A percentile compares a stretch with the other conserved stretches of the same genome.
Evolutionary conservation across 2,329 filamentous ascomycete species (phyloP).

Genomic region (Verticillium alfalfae): DNA sequence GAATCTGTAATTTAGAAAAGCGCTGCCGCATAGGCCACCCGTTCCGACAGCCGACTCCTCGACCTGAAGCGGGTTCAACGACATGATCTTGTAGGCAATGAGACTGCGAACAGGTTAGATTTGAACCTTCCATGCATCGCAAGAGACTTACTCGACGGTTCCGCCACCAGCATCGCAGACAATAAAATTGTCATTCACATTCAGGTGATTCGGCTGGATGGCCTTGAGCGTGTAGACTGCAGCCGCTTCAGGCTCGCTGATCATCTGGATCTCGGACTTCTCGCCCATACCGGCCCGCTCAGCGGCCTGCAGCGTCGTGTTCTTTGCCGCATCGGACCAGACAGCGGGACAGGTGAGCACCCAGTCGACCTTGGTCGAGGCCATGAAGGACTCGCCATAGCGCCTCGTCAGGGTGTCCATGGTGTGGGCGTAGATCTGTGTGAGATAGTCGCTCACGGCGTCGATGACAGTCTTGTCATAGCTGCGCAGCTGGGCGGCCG

Average conservation of each 20-base stretch:
- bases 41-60: constrained; percentile 78
- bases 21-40: constrained; percentile 71
- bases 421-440: constrained; percentile 69
- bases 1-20: constrained; percentile 75
- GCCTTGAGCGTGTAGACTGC: constrained; percentile 76
- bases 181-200: constrained; percentile 60
- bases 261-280: constrained; percentile 67
- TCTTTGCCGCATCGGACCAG: constrained; percentile 82
- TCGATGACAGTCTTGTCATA: constrained; percentile 74
- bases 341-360: constrained; percentile 79
- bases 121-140: not conserved
- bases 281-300: constrained; percentile 74
- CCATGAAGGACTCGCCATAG: constrained; percentile 76
- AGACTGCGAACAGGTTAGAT: constrained; percentile 32
- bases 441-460: constrained; percentile 74
- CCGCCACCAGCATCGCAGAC: constrained; percentile 60
- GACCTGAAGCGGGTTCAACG: constrained; percentile 63
- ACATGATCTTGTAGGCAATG: constrained; percentile 77
- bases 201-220: constrained; percentile 69
- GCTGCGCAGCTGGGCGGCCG: constrained; percentile 67
- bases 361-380: constrained; percentile 68
- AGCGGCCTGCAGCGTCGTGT: constrained; percentile 72
- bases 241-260: constrained; percentile 75
- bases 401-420: constrained; percentile 70
- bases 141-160: constrained; percentile 48